These are phyloP conservation scores for Fusarium tuaranense DNA, from an alignment of 2,329 filamentous ascomycete species.

Conservation along the genomic window DNA sequence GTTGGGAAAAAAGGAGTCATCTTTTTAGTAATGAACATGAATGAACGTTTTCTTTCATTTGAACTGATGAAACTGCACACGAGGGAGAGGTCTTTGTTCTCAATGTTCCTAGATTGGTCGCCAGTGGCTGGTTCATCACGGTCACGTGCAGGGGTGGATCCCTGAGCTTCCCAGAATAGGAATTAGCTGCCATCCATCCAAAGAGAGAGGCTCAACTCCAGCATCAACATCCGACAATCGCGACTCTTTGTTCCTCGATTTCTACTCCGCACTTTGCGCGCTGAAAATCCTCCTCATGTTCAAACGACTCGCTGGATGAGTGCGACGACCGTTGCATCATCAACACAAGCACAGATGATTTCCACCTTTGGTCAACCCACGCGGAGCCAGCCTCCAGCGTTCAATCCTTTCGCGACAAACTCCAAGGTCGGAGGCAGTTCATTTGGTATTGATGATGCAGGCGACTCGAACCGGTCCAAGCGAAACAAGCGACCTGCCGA, in stretches of 20 bases:
- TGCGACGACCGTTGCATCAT: constrained; percentile 57
- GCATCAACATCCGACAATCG: constrained; percentile 28
- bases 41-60: constrained; percentile 11
- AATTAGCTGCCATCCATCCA: constrained; percentile 29
- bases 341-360: constrained; percentile 53
- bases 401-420: constrained; percentile 52
- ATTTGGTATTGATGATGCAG: constrained; percentile 49
- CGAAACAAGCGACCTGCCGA: constrained; percentile 44
- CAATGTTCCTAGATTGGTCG: background rate
- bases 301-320: constrained; percentile 49
- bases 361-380: constrained; percentile 52
- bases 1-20: constrained; percentile 27
- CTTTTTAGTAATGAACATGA: constrained; percentile 20
- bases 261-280: constrained; percentile 28
- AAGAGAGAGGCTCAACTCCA: constrained; percentile 24
- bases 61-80: background rate
- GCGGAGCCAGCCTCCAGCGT: constrained; percentile 49
- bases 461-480: constrained; percentile 43
- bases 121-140: background rate
- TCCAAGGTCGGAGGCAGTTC: constrained; percentile 40
- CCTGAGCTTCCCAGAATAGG: constrained; percentile 39
- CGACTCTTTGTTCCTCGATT: constrained; percentile 6
- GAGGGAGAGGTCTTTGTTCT: background rate
- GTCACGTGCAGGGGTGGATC: constrained; percentile 39
- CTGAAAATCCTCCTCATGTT: constrained; percentile 47